Evolutionary conservation across 345 rosid genomes (phyloP).

Genomic region (Physaria fendleri): DNA sequence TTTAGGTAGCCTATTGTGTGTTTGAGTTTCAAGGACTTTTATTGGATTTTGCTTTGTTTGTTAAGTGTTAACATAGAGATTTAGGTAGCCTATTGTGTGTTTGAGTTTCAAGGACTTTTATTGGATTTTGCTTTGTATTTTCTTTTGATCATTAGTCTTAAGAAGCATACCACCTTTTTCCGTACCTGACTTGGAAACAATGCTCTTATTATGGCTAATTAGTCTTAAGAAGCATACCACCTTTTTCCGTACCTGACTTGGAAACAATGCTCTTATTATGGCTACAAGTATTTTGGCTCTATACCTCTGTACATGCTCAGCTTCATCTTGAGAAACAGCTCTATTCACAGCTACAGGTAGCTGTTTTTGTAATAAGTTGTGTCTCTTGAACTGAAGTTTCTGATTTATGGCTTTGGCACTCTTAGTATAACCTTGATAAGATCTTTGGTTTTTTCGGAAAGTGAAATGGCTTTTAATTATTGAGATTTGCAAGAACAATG

Average conservation of each 20-base stretch:
- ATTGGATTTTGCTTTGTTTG: conserved; percentile 54
- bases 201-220: not conserved
- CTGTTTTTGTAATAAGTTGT: too few relatives aligned
- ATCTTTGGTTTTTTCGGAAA: too few relatives aligned
- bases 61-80: not conserved
- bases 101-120: not conserved
- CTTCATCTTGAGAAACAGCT: conserved; percentile 66
- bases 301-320: conserved; percentile 82
- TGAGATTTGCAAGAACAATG: conserved; percentile 53
- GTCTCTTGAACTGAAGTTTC: too few relatives aligned
- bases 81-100: not conserved
- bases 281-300: conserved; percentile 86
- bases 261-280: not conserved
- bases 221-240: not conserved
- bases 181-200: not conserved
- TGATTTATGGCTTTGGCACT: too few relatives aligned
- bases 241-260: not conserved
- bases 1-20: not conserved
- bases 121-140: not conserved
- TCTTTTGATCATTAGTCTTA: not conserved
- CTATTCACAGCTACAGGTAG: too few relatives aligned
- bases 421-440: too few relatives aligned
- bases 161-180: not conserved
- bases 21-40: conserved; percentile 39
- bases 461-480: too few relatives aligned